Evolutionary conservation across 148 eudicot species (phyloP).

Genomic region (Camellia japonica): DNA sequence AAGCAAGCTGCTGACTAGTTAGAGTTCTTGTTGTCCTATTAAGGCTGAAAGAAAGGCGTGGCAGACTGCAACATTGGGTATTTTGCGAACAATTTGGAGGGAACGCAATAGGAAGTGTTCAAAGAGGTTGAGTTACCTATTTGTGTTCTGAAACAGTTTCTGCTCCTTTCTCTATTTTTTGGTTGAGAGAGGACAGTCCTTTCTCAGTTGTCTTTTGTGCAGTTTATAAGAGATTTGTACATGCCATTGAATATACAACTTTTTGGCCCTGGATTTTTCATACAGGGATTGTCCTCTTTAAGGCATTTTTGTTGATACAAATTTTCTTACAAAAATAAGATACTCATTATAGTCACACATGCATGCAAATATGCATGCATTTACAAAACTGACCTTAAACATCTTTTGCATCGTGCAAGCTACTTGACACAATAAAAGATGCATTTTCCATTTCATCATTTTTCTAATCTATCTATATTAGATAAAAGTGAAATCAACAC

Average conservation of each 20-base stretch:
- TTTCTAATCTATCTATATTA: too few relatives aligned
- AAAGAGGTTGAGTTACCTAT: neutral
- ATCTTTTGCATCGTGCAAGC: neutral
- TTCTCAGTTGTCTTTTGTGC: neutral
- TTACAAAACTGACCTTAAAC: neutral
- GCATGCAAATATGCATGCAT: neutral
- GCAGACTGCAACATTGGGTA: neutral
- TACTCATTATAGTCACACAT: neutral
- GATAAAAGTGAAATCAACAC: neutral
- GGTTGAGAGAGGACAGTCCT: neutral
- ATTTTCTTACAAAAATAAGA: too few relatives aligned
- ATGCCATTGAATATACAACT: neutral
- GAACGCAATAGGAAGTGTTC: neutral
- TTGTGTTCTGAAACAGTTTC: too few relatives aligned
- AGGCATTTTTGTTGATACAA: too few relatives aligned
- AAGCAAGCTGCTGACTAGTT: constrained; percentile 1
- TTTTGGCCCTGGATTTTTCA: too few relatives aligned
- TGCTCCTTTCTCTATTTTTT: neutral
- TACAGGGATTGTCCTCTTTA: too few relatives aligned
- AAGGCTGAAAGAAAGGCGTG: neutral
- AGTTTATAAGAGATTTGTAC: neutral
- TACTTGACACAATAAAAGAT: neutral
- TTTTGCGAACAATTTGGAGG: neutral
- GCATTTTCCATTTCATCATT: neutral
- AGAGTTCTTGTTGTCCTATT: neutral